Percentiles rank a stretch among this genome's conserved stretches.
Conservation (phyloP, 1,139 yeast species). For the Zygosaccharomyces pseudobailii region DNA sequence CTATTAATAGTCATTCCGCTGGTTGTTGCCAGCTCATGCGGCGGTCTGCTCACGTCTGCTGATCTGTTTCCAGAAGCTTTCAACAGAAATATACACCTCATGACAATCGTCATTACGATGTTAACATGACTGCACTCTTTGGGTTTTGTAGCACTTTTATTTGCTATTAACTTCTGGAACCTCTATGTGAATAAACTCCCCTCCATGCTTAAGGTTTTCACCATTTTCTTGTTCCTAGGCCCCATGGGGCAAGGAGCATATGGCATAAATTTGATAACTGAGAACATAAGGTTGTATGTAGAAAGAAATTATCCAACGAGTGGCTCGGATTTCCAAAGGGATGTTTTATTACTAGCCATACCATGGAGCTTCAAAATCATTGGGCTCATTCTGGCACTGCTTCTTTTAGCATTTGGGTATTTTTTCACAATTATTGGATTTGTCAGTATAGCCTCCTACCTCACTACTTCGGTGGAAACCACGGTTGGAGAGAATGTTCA, state of each 20-base stretch:
- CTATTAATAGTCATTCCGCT: slow-evolving; percentile 71
- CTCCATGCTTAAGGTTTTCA: slow-evolving; percentile 40
- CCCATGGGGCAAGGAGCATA: slow-evolving; percentile 79
- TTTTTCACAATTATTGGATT: slow-evolving; percentile 58
- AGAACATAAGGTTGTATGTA: slow-evolving; percentile 33
- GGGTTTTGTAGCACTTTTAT: slow-evolving; percentile 51
- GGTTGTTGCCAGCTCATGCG: slow-evolving; percentile 68
- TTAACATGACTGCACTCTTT: slow-evolving; percentile 69
- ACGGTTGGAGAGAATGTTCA: slow-evolving; percentile 8
- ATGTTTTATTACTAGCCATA: slow-evolving; percentile 16
- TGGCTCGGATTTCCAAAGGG: slow-evolving; percentile 7
- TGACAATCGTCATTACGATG: slow-evolving; percentile 51
- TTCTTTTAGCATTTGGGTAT: slow-evolving; percentile 56
- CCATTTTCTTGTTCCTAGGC: slow-evolving; percentile 60
- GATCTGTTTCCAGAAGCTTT: slow-evolving; percentile 40
- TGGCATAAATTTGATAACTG: slow-evolving; percentile 57
- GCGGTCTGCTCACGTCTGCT: slow-evolving; percentile 46
- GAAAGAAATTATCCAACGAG: slow-evolving; percentile 17
- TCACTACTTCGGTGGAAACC: slow-evolving; percentile 4
- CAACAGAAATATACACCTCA: slow-evolving; percentile 38
- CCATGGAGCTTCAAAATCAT: slow-evolving; percentile 31
- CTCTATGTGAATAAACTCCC: slow-evolving; percentile 60
- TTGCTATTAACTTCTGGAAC: slow-evolving; percentile 55
- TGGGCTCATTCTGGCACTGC: slow-evolving; percentile 40
- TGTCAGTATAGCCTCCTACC: slow-evolving; percentile 39